These are phyloP conservation scores for Penicillium griseofulvum DNA, from an alignment of 2,329 filamentous ascomycete species.

Conservation along the genomic window DNA sequence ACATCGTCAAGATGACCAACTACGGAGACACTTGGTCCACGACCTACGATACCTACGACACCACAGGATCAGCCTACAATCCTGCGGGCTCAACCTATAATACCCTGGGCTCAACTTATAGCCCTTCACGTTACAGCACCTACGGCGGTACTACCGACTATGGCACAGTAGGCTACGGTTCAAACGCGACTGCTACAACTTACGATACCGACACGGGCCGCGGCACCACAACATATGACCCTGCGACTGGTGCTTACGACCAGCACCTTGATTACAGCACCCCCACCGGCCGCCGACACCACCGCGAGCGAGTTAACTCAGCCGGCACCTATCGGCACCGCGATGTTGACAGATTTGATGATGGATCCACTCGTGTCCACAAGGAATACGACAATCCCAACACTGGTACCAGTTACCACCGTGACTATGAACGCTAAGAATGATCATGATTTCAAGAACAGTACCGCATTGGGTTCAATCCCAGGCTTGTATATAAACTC, in stretches of 20 bases:
- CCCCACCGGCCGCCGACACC: constrained; percentile 26
- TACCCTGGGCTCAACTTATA: constrained; percentile 15
- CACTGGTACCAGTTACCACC: constrained; percentile 34
- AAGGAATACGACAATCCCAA: constrained; percentile 36
- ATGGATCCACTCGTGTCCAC: constrained; percentile 31
- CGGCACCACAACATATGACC: constrained; percentile 27
- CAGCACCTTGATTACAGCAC: constrained; percentile 35
- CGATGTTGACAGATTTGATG: constrained; percentile 32
- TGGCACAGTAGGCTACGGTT: constrained; percentile 14
- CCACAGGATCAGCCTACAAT: constrained; percentile 26
- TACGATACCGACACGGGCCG: constrained; percentile 27
- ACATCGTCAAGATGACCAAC: constrained; percentile 19
- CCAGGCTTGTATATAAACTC: constrained; percentile 8
- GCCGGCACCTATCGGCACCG: constrained; percentile 33
- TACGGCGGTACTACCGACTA: constrained; percentile 17
- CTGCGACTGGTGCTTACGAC: constrained; percentile 31
- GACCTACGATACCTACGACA: constrained; percentile 23
- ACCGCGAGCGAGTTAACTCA: constrained; percentile 32
- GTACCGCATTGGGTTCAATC: constrained; percentile 5
- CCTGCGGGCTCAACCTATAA: constrained; percentile 20
- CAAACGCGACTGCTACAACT: constrained; percentile 15
- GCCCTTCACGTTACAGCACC: constrained; percentile 17
- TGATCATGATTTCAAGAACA: background rate
- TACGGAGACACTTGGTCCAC: constrained; percentile 14
- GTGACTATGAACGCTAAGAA: constrained; percentile 28